These are phyloP conservation scores for Fusarium brachygibbosum DNA, from an alignment of 2,329 filamentous ascomycete species.

Conservation along the genomic window DNA sequence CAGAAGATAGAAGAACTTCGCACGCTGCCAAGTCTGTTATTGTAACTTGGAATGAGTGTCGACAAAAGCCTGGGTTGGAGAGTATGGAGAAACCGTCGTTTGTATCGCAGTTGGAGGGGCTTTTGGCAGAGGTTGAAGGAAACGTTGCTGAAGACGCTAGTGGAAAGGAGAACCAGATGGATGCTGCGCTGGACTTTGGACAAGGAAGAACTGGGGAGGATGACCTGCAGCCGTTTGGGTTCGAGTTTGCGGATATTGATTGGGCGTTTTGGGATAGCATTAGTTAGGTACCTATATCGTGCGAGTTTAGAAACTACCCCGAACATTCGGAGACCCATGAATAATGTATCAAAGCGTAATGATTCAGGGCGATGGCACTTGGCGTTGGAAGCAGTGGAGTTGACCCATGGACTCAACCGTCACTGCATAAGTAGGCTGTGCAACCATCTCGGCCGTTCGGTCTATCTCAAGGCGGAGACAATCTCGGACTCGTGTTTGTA, in stretches of 20 bases:
- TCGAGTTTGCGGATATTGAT: slow-evolving; percentile 30
- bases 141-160: accelerated
- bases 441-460: neutral
- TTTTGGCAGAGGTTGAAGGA: neutral
- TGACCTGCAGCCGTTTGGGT: slow-evolving; percentile 28
- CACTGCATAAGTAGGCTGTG: neutral
- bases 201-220: neutral
- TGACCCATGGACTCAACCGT: neutral
- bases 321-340: too few species aligned
- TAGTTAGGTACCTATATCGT: neutral
- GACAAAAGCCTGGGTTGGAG: slow-evolving; percentile 8
- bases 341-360: neutral
- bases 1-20: slow-evolving; percentile 14
- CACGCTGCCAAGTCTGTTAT: slow-evolving; percentile 28
- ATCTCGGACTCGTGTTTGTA: neutral
- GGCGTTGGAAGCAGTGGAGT: neutral
- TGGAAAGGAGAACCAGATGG: neutral
- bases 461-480: neutral
- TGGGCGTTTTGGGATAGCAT: slow-evolving; percentile 36
- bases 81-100: slow-evolving; percentile 16
- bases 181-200: neutral
- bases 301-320: neutral
- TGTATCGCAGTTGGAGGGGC: slow-evolving; percentile 9
- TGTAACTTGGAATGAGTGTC: slow-evolving; percentile 26
- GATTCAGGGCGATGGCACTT: neutral